Base-by-base conservation (phyloP, 106 monocot species). In the Dactylorhiza incarnata region DNA sequence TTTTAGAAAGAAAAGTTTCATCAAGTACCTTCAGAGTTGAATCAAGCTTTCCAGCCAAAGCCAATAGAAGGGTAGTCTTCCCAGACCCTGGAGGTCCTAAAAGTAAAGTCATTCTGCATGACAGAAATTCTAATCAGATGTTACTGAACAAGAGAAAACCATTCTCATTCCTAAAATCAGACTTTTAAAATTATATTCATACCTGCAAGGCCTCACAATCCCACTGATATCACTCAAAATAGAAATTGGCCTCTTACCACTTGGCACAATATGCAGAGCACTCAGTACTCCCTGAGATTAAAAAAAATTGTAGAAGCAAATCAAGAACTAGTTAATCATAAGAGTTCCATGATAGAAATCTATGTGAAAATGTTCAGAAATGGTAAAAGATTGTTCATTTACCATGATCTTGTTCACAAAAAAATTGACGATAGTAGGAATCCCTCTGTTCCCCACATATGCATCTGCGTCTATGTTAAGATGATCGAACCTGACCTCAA, bases 401-500 rank as follows among this genome's bases (percentile, higher is more conserved):
- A 86, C 89, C 81, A 78, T 76, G 2, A 86, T 12, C 25, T 73
- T 74, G 66, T 89, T 83, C 0, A 76, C 24, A 24, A 75, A 65
- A 48, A 75, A 86, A 72, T 89, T 89, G 23, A 77, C 0, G 24
- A 86, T 29, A 19, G 89, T 89, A 1, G 89, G 86, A 67, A 86
- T 13, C 22, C 74, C 83, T 14, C 89, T 58, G 54, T 69, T 75
- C 12, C 89, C 89, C 6, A 86, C 79, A 73, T 82, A 80, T 2
- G 81, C 86, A 53, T 81, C 83, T 11, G 86, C 83, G 59, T 69
- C 61, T 0, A 89, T 77, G 66, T 76, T 82, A 46, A 89, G 69
- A 24, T 86, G 9, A 78, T 86, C 81, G 51, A 74, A 84, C 24
- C 89, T 73, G 14, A 89, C 89, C 46, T 89, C 86, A 54, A 89